phyloP scores from a whole-genome alignment of 2,329 filamentous ascomycete genomes.

The Apiospora koreana region DNA sequence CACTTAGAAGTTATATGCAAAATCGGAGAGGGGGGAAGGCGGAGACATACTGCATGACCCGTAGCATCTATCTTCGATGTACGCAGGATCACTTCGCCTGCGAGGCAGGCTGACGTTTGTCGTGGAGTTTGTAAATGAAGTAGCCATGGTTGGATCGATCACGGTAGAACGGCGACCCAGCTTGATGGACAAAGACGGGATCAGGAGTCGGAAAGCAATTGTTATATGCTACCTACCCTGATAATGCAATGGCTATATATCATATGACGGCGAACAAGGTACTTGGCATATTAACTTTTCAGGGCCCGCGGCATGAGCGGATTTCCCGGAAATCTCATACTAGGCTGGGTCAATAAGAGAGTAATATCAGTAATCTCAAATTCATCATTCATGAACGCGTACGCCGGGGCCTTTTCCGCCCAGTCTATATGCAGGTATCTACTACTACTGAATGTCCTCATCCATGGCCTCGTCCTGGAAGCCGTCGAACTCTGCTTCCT shows the following conservation, averaged over 20 bases:
- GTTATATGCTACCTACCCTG: not conserved
- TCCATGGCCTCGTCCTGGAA: conserved; percentile 40
- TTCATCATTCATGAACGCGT: conserved; percentile 2
- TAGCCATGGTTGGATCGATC: not conserved
- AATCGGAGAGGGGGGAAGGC: not conserved
- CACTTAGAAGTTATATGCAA: not conserved
- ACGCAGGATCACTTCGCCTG: not conserved
- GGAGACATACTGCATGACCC: not conserved
- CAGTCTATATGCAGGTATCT: conserved; percentile 11
- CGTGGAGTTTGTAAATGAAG: not conserved
- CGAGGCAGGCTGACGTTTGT: not conserved
- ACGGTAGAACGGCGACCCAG: not conserved
- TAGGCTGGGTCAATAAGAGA: not conserved
- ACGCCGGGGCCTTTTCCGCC: not conserved
- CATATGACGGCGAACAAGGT: not conserved
- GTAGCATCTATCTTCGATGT: not conserved
- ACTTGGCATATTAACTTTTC: not conserved
- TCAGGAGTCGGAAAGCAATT: not conserved
- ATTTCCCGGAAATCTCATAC: not conserved
- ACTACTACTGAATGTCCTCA: conserved; percentile 33
- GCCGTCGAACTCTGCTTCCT: conserved; percentile 27
- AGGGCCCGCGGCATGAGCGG: not conserved
- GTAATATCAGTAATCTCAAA: not conserved
- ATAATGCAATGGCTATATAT: not conserved
- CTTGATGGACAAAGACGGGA: not conserved